Evolutionary conservation across 2,329 filamentous ascomycete genomes (phyloP).

Genomic region (Cordyceps tenuipes): DNA sequence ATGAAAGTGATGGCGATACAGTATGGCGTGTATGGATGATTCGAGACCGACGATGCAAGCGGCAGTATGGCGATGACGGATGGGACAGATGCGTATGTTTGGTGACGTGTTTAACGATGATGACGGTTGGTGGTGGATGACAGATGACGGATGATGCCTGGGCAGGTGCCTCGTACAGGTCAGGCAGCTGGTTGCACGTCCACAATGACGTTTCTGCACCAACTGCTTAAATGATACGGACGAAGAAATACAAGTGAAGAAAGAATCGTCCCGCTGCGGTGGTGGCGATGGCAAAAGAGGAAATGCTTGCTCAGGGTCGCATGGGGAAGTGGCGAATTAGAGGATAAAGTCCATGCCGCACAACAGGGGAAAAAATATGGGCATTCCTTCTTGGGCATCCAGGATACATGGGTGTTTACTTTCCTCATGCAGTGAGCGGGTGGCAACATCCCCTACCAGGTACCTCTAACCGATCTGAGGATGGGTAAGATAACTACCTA

Average conservation of each 20-base stretch:
- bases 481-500: too few relatives aligned
- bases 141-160: not conserved
- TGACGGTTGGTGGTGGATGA: not conserved
- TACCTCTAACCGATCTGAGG: too few relatives aligned
- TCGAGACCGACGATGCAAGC: not conserved
- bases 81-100: not conserved
- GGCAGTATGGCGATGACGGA: not conserved
- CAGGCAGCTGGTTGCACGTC: not conserved
- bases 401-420: not conserved
- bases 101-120: not conserved
- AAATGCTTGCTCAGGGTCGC: not conserved
- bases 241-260: not conserved
- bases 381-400: not conserved
- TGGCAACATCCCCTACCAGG: too few relatives aligned
- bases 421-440: not conserved
- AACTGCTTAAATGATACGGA: not conserved
- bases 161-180: not conserved
- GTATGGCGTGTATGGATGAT: not conserved
- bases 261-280: not conserved
- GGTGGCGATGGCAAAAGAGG: not conserved
- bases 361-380: not conserved
- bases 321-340: conserved; percentile 3
- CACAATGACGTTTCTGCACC: not conserved
- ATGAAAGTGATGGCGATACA: not conserved
- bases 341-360: not conserved